Conservation (phyloP, 2,329 filamentous ascomycete genomes). For the Thielaviopsis punctulata region DNA sequence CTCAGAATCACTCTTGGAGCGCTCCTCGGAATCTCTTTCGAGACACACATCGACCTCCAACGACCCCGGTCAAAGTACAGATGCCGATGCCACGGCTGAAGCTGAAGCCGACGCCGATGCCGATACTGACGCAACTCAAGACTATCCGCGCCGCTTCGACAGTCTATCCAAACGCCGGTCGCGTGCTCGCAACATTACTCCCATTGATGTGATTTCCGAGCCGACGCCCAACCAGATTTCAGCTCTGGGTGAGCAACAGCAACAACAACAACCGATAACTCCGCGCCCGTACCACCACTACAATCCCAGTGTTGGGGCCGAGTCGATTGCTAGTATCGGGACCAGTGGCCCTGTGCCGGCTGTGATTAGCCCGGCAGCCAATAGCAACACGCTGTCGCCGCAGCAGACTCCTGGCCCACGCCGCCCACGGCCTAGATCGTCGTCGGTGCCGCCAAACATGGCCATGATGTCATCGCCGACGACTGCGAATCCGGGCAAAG, state of each 20-base stretch:
- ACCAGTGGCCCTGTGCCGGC: neutral
- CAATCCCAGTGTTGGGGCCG: neutral
- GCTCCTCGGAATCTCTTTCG: too few species aligned
- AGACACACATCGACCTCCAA: too few species aligned
- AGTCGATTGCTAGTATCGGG: neutral
- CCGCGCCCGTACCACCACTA: neutral
- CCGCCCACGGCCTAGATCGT: conserved; percentile 15
- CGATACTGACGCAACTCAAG: neutral
- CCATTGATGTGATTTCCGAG: conserved; percentile 2
- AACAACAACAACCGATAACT: neutral
- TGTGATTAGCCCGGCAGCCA: neutral
- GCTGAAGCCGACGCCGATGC: neutral
- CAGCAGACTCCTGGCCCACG: conserved; percentile 1
- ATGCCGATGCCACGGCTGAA: neutral
- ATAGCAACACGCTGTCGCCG: neutral
- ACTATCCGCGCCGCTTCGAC: neutral
- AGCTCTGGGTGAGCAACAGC: neutral
- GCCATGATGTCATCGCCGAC: conserved; percentile 11
- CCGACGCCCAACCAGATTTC: conserved; percentile 8
- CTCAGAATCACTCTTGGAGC: too few species aligned
- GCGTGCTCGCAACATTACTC: conserved; percentile 9
- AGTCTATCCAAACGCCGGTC: conserved; percentile 4
- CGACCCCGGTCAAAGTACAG: too few species aligned
- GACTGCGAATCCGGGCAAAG: neutral
- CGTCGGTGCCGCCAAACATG: conserved; percentile 20